Evolutionary conservation across 2,329 filamentous ascomycete species (phyloP), one percentile per base, ranked within the genome.

Genomic region (Diplodia intermedia): DNA sequence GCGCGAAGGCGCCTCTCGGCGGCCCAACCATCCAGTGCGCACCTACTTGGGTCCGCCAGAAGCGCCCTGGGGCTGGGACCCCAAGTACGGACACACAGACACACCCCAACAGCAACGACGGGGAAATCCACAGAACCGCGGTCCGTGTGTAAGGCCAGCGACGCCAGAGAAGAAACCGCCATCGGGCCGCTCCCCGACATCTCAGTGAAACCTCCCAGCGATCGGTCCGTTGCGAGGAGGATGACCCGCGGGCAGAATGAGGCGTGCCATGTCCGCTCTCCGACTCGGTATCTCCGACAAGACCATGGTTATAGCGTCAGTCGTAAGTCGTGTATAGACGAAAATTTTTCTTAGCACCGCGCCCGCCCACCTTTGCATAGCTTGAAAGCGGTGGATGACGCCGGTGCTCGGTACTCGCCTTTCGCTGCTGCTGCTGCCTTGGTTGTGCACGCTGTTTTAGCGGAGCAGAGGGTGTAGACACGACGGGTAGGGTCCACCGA

Each of bases 261-360:
- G 54, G 54, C 54, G 54, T 23, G 33, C 54, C 54, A 36, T 47
- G 18, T 20, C n/a, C 43, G 43, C 18, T 56, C 9, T 15, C 54
- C 54, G 33, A n/a, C 12, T 56, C 29, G 54, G 20, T 56, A 56
- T 38, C 54, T 36, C 54, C 54, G 54, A 56, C 15, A 20, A 12
- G 54, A 36, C 54, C 54, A 56, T 56, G 54, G 9, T 20, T 38
- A 56, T 56, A 56, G 54, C 54, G 33, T 38, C 9, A 26, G n/a
- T 8, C 2, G 54, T 23, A 20, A 26, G n/a, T 8, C 5, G 54
- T 20, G 33, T 38, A 38, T 38, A 23, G n/a, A 18, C 9, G 31
- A 38, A 29, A 56, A 56, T 33, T 56, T 29, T 15, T 40, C 5
- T 53, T 36, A 38, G 9, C 54, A 56, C 29, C 11, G 18, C n/a